A percentile compares a stretch with the other conserved stretches of the same genome.
phyloP scores from a whole-genome alignment of 768 basidiomycete genomes.

The Mycena polygramma region DNA sequence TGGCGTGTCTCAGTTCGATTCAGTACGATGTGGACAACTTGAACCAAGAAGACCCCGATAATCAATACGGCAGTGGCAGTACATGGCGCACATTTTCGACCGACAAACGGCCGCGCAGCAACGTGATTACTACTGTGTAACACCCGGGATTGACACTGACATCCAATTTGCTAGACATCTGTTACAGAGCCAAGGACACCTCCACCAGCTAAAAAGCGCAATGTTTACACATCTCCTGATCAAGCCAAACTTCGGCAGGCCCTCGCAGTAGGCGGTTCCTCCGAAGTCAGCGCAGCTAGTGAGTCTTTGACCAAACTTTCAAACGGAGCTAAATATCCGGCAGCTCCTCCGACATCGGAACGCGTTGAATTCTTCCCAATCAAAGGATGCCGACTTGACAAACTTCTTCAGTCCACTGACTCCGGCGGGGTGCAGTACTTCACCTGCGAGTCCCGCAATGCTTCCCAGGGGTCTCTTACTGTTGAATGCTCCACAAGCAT shows the following conservation, averaged over 20 bases:
- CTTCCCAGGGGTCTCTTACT: not conserved
- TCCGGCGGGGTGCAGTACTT: not conserved
- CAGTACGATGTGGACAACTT: too few species aligned
- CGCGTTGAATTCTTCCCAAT: conserved; percentile 11
- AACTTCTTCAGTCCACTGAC: not conserved
- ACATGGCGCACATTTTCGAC: too few species aligned
- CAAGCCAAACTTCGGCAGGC: not conserved
- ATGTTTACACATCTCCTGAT: conserved; percentile 11
- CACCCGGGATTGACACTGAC: too few species aligned
- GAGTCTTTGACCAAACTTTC: not conserved
- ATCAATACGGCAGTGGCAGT: too few species aligned
- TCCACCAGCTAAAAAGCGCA: conserved; percentile 19
- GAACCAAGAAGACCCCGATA: too few species aligned
- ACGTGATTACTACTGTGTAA: too few species aligned
- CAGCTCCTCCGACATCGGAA: conserved; percentile 8
- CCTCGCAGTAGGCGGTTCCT: conserved; percentile 4
- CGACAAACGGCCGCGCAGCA: too few species aligned
- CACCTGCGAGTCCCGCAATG: not conserved
- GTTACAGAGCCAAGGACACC: not conserved
- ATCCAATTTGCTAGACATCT: too few species aligned
- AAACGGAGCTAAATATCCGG: not conserved
- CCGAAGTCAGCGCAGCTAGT: not conserved
- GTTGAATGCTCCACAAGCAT: not conserved
- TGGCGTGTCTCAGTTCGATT: too few species aligned
- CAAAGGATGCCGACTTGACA: not conserved